Evolutionary conservation across 441 rosid genomes (phyloP).

Genomic region (Isatis lusitanica): DNA sequence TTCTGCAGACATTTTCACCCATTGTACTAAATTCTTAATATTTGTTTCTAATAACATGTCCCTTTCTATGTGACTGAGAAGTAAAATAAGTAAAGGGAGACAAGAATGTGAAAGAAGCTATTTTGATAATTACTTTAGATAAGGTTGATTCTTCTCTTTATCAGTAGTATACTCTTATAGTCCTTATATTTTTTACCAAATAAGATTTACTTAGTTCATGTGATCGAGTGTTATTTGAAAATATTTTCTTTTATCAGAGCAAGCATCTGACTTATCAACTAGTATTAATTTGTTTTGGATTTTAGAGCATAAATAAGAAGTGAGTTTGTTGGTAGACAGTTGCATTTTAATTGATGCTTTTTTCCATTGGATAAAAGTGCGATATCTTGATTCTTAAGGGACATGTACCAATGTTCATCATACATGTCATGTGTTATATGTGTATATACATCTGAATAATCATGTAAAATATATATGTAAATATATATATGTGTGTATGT

Average conservation of each 20-base stretch:
- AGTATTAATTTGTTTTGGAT: not conserved
- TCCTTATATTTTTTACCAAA: not conserved
- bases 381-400: not conserved
- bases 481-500: not conserved
- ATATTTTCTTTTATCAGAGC: not conserved
- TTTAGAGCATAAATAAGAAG: constrained; percentile 1
- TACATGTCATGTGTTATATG: not conserved
- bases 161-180: not conserved
- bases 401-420: not conserved
- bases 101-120: constrained; percentile 13
- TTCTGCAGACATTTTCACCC: not conserved
- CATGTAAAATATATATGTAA: not conserved
- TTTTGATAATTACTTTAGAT: not conserved
- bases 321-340: not conserved
- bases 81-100: not conserved
- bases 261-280: not conserved
- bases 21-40: not conserved
- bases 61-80: not conserved
- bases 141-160: not conserved
- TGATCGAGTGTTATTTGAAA: not conserved
- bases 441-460: not conserved
- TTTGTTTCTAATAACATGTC: not conserved
- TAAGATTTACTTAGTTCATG: not conserved
- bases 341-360: not conserved
- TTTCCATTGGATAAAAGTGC: too few relatives aligned